phyloP scores from a whole-genome alignment of 2,329 filamentous ascomycete species.

The Trichoderma pleuroti region DNA sequence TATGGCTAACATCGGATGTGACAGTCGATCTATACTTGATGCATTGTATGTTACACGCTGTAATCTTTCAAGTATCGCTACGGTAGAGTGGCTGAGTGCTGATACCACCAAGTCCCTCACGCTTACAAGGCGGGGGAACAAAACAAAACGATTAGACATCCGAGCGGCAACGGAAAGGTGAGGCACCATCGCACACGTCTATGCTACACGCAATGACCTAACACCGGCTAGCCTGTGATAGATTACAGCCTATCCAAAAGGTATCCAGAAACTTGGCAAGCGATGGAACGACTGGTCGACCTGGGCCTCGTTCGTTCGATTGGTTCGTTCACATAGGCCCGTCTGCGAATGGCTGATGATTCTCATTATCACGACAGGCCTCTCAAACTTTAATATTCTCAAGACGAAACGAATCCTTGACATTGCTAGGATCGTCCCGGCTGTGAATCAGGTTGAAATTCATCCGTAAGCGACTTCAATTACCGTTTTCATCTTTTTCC shows the following conservation, averaged over 20 bases:
- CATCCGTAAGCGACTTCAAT: background rate
- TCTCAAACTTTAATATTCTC: slow-evolving; percentile 12
- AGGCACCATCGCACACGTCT: background rate
- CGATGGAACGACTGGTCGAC: slow-evolving; percentile 1
- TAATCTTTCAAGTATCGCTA: background rate
- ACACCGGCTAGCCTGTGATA: background rate
- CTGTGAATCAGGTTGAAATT: slow-evolving; percentile 2
- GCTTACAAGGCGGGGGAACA: slow-evolving; percentile 13
- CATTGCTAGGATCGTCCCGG: background rate
- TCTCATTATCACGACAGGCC: background rate
- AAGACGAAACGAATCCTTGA: background rate
- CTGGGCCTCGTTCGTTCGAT: background rate
- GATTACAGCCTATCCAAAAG: slow-evolving; percentile 1
- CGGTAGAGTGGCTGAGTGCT: background rate
- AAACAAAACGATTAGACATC: slow-evolving; percentile 2
- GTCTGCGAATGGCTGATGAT: background rate
- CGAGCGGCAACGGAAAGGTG: slow-evolving; percentile 8
- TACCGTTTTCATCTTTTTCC: background rate
- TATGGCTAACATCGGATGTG: background rate
- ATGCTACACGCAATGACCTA: background rate
- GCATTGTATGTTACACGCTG: background rate
- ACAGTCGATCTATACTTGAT: slow-evolving; percentile 10
- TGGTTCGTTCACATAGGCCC: background rate
- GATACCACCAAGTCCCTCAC: background rate
- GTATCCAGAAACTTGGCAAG: slow-evolving; percentile 8